Conservation (phyloP, 257 asterid species). For the Paraleonurus japonicus region DNA sequence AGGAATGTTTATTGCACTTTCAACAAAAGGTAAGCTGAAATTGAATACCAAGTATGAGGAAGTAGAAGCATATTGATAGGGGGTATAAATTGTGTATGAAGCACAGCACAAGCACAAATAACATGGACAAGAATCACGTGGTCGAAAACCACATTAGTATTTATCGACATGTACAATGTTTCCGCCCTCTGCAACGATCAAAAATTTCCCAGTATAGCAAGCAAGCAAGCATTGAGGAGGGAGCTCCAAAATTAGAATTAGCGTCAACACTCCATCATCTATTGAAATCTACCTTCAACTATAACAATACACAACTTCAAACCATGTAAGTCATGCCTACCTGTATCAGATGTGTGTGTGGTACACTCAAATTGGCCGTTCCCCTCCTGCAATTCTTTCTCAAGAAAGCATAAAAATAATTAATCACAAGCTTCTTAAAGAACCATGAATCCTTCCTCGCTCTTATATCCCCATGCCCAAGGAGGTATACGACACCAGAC, state of each 20-base stretch:
- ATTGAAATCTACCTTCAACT: background rate
- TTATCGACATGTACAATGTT: constrained; percentile 25
- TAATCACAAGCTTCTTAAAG: constrained; percentile 82
- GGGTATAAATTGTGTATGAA: background rate
- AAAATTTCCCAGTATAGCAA: constrained; percentile 15
- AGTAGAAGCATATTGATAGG: constrained; percentile 9
- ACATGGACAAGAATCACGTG: constrained; percentile 6
- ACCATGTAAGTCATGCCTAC: constrained; percentile 98
- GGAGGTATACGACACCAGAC: constrained; percentile 88
- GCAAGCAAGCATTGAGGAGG: background rate
- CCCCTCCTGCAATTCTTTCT: constrained; percentile 91
- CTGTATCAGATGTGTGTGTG: constrained; percentile 82
- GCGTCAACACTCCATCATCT: constrained; percentile 9
- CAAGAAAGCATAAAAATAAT: constrained; percentile 86
- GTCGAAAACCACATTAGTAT: constrained; percentile 24
- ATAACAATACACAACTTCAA: constrained; percentile 33
- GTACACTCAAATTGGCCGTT: constrained; percentile 81
- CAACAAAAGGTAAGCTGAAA: background rate
- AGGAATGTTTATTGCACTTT: too few relatives aligned
- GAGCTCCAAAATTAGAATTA: constrained; percentile 28
- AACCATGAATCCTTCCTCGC: constrained; percentile 97
- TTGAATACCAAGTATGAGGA: background rate
- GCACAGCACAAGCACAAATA: too few relatives aligned
- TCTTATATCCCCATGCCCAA: constrained; percentile 86
- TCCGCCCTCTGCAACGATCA: constrained; percentile 11